phyloP scores from a whole-genome alignment of 1,284 basidiomycete genomes.

The Ustilago xerochloae region DNA sequence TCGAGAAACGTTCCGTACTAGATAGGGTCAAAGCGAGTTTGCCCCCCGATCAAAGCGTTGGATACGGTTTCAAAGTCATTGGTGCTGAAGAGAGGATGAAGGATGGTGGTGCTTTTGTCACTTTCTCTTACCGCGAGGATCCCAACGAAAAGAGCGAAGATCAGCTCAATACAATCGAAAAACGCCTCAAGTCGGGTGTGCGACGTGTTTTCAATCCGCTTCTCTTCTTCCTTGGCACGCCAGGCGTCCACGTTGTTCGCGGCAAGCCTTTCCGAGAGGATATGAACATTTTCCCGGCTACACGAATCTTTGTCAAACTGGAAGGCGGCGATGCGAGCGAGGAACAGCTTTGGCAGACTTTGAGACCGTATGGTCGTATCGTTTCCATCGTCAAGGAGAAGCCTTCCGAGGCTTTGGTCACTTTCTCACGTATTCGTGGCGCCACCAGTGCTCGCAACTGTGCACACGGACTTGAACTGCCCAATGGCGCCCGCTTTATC shows the following conservation, averaged over 20 bases:
- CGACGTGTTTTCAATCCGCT: conserved; percentile 45
- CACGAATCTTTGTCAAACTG: conserved; percentile 53
- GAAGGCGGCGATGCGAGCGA: conserved; percentile 51
- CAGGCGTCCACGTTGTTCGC: conserved; percentile 59
- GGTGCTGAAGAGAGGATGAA: conserved; percentile 56
- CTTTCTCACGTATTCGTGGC: conserved; percentile 72
- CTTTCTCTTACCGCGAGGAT: conserved; percentile 44
- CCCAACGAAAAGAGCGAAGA: conserved; percentile 41
- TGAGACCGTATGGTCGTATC: conserved; percentile 85
- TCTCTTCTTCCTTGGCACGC: conserved; percentile 46
- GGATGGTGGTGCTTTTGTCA: conserved; percentile 60
- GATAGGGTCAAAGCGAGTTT: conserved; percentile 50
- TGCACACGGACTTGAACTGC: conserved; percentile 77
- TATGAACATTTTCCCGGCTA: conserved; percentile 59
- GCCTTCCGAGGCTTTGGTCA: conserved; percentile 47
- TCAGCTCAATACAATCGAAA: conserved; percentile 54
- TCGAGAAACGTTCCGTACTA: conserved; percentile 44
- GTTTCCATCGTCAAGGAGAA: conserved; percentile 72
- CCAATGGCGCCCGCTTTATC: conserved; percentile 74
- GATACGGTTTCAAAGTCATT: conserved; percentile 60
- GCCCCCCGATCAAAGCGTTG: conserved; percentile 44
- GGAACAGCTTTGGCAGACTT: conserved; percentile 62
- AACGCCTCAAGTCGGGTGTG: conserved; percentile 43
- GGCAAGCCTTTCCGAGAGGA: conserved; percentile 63
- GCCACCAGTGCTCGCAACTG: conserved; percentile 87